phyloP scores from a whole-genome alignment of 495 filamentous ascomycete species.

The Hyaloscypha variabilis region DNA sequence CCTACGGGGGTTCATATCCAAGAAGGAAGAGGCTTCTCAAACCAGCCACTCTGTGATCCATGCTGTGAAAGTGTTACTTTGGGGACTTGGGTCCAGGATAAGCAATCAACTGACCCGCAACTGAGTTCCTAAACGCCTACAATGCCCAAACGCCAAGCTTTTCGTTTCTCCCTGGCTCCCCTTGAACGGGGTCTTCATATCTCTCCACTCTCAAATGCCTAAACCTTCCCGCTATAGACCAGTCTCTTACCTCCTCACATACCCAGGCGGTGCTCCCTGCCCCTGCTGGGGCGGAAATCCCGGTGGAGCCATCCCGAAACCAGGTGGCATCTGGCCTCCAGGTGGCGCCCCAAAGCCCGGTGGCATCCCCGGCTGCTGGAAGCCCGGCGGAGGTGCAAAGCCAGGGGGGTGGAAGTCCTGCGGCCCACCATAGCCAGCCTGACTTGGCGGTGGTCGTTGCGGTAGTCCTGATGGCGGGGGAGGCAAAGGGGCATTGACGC shows the following conservation, averaged over 20 bases:
- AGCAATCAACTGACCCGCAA: background rate
- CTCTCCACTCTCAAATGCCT: background rate
- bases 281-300: slow-evolving; percentile 25
- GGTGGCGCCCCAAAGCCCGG: slow-evolving; percentile 29
- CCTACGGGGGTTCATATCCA: no score
- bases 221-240: background rate
- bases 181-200: background rate
- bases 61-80: background rate
- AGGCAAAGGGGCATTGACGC: slow-evolving; percentile 41
- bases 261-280: slow-evolving; percentile 30
- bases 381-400: slow-evolving; percentile 34
- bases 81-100: background rate
- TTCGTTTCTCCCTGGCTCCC: background rate
- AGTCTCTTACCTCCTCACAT: slow-evolving; percentile 26
- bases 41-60: no score
- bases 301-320: slow-evolving; percentile 24
- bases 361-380: slow-evolving; percentile 23
- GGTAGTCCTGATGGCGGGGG: slow-evolving; percentile 78
- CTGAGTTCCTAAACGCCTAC: background rate
- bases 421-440: slow-evolving; percentile 77
- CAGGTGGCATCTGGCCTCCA: slow-evolving; percentile 23
- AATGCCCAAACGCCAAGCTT: background rate
- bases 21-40: no score
- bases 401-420: slow-evolving; percentile 61
- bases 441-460: slow-evolving; percentile 76